Evolutionary conservation across 2,329 filamentous ascomycete genomes (phyloP), one percentile per base, ranked within the genome.

Genomic region (Zymoseptoria ardabiliae): DNA sequence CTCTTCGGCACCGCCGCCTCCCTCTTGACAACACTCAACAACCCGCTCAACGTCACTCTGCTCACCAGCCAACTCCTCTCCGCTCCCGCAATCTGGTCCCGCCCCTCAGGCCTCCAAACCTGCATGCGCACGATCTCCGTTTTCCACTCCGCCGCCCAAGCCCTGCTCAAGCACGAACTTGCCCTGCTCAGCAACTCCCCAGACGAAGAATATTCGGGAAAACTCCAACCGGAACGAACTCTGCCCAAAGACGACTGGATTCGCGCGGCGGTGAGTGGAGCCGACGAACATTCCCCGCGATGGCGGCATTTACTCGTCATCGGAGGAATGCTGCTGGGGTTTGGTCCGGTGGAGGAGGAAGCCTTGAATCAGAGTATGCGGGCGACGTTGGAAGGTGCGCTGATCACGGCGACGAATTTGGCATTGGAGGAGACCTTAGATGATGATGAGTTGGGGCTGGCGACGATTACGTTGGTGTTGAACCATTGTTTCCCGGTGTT

Each of bases 281-380:
- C 84, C 17, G 82, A 86, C 68, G 84, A 82, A 51, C 80, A 78
- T 66, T 86, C 78, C 28, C 82, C 80, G 19, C 79, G 90, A 69
- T 96, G 91, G 91, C 87, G 91, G 72, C 91, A 96, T 73, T 75
- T 91, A 28, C 78, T 96, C n/a, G 82, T 92, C 4, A 81, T 96
- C 8, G 86, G 86, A 0, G 92, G 91, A 2, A 77, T 96, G 21
- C 75, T 96, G 59, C 82, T 93, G 70, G 91, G 90, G 8, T 87
- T 92, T 69, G 87, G 89, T 65, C 78, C 81, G 17, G 80, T 83
- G 61, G 82, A 86, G 49, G 76, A 85, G 52, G 81, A 82, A 60
- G 82, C 84, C n/a, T 73, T 91, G n/a, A 83, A 86, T 4, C 75
- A 78, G 30, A 74, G 80, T 55, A 79, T 93, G 71, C 81, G 86